Conservation (phyloP, 2,329 filamentous ascomycete genomes). For the Lachnellula occidentalis region DNA sequence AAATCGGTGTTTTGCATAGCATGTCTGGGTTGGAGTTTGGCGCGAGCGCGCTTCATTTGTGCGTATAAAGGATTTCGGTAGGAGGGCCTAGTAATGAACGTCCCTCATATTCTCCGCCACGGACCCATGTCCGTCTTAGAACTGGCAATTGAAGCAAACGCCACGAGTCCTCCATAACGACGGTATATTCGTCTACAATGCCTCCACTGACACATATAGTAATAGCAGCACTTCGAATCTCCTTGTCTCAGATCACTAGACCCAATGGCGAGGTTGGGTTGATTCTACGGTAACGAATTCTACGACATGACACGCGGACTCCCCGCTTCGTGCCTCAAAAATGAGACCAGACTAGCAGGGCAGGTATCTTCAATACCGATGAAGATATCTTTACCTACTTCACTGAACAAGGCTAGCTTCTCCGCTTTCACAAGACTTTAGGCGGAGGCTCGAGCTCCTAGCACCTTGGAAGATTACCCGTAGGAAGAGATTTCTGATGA, state of each 20-base stretch:
- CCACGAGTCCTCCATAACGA: constrained; percentile 31
- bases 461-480: constrained; percentile 37
- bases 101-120: constrained; percentile 1
- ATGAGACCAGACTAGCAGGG: constrained; percentile 28
- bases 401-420: constrained; percentile 29
- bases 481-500: constrained; percentile 35
- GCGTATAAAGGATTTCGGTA: not conserved
- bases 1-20: not conserved
- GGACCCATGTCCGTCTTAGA: not conserved
- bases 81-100: constrained; percentile 1
- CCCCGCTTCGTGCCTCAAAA: constrained; percentile 27
- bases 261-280: constrained; percentile 41
- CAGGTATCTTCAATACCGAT: constrained; percentile 39
- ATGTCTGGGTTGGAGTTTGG: not conserved
- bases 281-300: constrained; percentile 39
- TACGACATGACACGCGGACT: constrained; percentile 40
- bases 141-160: constrained; percentile 29
- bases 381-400: constrained; percentile 38
- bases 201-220: constrained; percentile 24
- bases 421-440: constrained; percentile 34
- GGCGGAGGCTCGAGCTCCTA: constrained; percentile 35
- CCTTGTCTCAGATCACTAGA: constrained; percentile 36
- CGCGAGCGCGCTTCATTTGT: not conserved
- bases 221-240: constrained; percentile 35
- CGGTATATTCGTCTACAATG: constrained; percentile 33